phyloP scores from a whole-genome alignment of 2,329 filamentous ascomycete species.

The Helminthosporium solani region DNA sequence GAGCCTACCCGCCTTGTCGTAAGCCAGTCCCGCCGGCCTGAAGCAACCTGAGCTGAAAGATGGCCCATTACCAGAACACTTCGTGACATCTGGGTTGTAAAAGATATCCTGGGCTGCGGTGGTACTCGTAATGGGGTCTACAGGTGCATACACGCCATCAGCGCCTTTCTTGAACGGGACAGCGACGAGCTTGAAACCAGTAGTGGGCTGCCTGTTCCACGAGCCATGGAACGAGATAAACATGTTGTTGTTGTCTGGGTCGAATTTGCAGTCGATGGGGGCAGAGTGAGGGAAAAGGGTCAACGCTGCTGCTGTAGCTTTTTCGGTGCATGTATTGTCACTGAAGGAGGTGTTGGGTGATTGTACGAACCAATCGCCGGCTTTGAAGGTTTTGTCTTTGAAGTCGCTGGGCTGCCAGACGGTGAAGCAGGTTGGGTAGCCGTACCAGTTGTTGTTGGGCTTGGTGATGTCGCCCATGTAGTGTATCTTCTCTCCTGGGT shows the following conservation, averaged over 20 bases:
- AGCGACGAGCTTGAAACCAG: slow-evolving; percentile 52
- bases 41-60: slow-evolving; percentile 52
- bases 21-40: slow-evolving; percentile 60
- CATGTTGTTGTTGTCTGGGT: slow-evolving; percentile 55
- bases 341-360: slow-evolving; percentile 44
- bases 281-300: slow-evolving; percentile 66
- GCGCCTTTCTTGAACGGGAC: slow-evolving; percentile 45
- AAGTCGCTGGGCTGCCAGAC: slow-evolving; percentile 59
- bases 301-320: slow-evolving; percentile 49
- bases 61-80: slow-evolving; percentile 50
- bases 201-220: slow-evolving; percentile 57
- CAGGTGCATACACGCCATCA: slow-evolving; percentile 44
- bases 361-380: slow-evolving; percentile 42
- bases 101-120: slow-evolving; percentile 57
- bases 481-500: slow-evolving; percentile 73
- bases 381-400: slow-evolving; percentile 52
- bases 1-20: slow-evolving; percentile 52
- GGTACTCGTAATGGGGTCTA: slow-evolving; percentile 48
- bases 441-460: slow-evolving; percentile 59
- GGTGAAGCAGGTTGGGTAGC: slow-evolving; percentile 67
- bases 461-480: slow-evolving; percentile 59
- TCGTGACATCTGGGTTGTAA: slow-evolving; percentile 53
- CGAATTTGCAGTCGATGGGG: slow-evolving; percentile 70
- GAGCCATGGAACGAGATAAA: slow-evolving; percentile 71
- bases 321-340: slow-evolving; percentile 47